Evolutionary conservation across 257 asterid genomes (phyloP).

Genomic region (Apocynum venetum): DNA sequence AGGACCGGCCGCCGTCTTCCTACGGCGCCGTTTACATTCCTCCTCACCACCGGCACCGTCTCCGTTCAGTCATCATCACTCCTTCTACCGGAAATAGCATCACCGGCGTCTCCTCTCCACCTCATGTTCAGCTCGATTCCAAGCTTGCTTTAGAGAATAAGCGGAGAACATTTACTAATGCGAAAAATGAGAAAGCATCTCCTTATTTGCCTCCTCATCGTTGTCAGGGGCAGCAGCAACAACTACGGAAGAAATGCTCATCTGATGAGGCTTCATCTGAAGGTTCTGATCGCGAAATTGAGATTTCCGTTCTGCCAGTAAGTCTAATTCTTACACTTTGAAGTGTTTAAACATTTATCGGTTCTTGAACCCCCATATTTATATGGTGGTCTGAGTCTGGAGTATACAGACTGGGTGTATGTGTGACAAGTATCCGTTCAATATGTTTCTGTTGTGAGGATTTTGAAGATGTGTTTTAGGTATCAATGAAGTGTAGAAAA

Average conservation of each 20-base stretch:
- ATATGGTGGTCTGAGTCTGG: background rate
- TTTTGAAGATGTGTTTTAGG: background rate
- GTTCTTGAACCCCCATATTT: background rate
- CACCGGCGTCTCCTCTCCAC: slow-evolving; percentile 9
- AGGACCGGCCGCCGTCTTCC: slow-evolving; percentile 50
- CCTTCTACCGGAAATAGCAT: slow-evolving; percentile 23
- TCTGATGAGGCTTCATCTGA: slow-evolving; percentile 34
- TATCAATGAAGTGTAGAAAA: background rate
- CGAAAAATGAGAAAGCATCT: slow-evolving; percentile 31
- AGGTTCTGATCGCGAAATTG: slow-evolving; percentile 34
- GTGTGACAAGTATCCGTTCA: background rate
- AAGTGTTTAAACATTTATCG: background rate
- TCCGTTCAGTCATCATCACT: slow-evolving; percentile 25
- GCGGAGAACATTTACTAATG: slow-evolving; percentile 26
- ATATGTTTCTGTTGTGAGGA: background rate
- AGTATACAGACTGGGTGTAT: background rate
- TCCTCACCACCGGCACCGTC: slow-evolving; percentile 68
- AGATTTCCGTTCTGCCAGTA: slow-evolving; percentile 47
- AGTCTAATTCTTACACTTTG: slow-evolving; percentile 17
- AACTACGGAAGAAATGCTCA: slow-evolving; percentile 33
- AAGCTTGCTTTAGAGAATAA: slow-evolving; percentile 23
- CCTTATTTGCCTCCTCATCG: slow-evolving; percentile 48
- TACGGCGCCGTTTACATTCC: slow-evolving; percentile 59
- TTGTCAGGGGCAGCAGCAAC: slow-evolving; percentile 27
- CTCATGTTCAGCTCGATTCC: slow-evolving; percentile 18